These are phyloP conservation scores for Polyplosphaeria fusca DNA, from an alignment of 495 filamentous ascomycete genomes.

Conservation along the genomic window DNA sequence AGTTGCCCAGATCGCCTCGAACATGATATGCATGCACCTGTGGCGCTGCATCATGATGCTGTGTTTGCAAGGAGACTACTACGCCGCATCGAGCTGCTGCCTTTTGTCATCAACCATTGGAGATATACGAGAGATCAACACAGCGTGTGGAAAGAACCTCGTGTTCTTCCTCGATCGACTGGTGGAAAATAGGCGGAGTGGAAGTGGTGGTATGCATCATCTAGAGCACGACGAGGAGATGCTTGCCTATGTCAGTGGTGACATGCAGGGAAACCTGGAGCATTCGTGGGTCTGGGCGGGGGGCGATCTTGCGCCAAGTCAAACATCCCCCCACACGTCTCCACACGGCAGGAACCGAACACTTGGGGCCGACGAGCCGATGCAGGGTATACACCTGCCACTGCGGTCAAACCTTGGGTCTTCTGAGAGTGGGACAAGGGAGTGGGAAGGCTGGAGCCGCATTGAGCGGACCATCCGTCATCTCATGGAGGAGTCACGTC, in stretches of 20 bases:
- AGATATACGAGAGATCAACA: slow-evolving; percentile 65
- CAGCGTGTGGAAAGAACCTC: slow-evolving; percentile 76
- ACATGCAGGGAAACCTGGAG: slow-evolving; percentile 80
- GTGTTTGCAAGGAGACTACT: slow-evolving; percentile 68
- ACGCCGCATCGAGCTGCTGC: slow-evolving; percentile 67
- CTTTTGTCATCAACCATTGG: slow-evolving; percentile 67
- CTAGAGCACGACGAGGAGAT: slow-evolving; percentile 86
- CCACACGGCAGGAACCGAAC: slow-evolving; percentile 17
- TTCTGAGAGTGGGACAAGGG: slow-evolving; percentile 48
- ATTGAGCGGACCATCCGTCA: slow-evolving; percentile 51
- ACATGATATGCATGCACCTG: slow-evolving; percentile 76
- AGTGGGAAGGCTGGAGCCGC: slow-evolving; percentile 55
- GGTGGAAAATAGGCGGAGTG: slow-evolving; percentile 53
- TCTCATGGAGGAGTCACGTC: slow-evolving; percentile 45
- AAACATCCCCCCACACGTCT: slow-evolving; percentile 23
- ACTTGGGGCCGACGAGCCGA: slow-evolving; percentile 6
- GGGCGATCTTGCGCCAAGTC: slow-evolving; percentile 44
- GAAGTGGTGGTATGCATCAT: slow-evolving; percentile 46
- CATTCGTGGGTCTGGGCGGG: slow-evolving; percentile 85
- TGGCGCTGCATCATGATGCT: slow-evolving; percentile 87
- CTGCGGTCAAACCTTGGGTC: slow-evolving; percentile 39
- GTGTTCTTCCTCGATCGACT: slow-evolving; percentile 76
- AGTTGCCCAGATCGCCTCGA: slow-evolving; percentile 55
- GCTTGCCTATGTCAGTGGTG: slow-evolving; percentile 80
- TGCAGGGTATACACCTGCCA: slow-evolving; percentile 25